These are phyloP conservation scores for Tolypocladium nubicola DNA, from an alignment of 2,329 filamentous ascomycete genomes.

Conservation along the genomic window DNA sequence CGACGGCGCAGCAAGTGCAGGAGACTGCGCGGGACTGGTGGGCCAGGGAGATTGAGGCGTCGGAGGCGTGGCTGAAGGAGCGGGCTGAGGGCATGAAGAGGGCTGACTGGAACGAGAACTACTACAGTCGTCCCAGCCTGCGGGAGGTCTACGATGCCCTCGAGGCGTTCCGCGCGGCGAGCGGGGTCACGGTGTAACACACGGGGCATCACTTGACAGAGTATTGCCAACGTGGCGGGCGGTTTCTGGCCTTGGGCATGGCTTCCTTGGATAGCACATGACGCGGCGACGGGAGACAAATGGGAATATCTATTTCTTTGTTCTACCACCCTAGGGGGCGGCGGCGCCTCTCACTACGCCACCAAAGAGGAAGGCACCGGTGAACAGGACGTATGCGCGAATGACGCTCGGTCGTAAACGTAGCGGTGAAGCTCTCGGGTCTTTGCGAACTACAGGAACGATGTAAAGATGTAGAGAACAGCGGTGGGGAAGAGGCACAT, in stretches of 20 bases:
- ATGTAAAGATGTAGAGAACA: background rate
- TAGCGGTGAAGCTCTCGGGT: background rate
- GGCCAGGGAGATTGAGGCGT: constrained; percentile 33
- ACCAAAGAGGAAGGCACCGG: no score
- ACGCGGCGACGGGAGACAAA: background rate
- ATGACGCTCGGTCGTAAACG: background rate
- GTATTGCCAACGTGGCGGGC: background rate
- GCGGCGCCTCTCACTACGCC: background rate
- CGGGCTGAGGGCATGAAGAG: constrained; percentile 26
- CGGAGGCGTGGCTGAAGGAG: constrained; percentile 34
- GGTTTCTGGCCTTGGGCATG: background rate
- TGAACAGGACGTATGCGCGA: background rate
- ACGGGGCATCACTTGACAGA: background rate
- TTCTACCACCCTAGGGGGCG: background rate
- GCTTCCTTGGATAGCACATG: background rate
- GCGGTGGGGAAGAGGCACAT: background rate
- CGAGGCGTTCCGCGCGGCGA: constrained; percentile 9
- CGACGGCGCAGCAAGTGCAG: constrained; percentile 23
- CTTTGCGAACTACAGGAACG: background rate
- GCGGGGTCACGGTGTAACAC: background rate
- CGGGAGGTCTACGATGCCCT: constrained; percentile 28
- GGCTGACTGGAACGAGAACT: constrained; percentile 40
- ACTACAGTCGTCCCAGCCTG: constrained; percentile 36
- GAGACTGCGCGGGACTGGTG: constrained; percentile 35
- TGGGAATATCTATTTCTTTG: background rate